Evolutionary conservation across 352 stramenopile genomes (phyloP), one percentile per base, ranked within the genome.

Genomic region (Phytophthora cryptogea): DNA sequence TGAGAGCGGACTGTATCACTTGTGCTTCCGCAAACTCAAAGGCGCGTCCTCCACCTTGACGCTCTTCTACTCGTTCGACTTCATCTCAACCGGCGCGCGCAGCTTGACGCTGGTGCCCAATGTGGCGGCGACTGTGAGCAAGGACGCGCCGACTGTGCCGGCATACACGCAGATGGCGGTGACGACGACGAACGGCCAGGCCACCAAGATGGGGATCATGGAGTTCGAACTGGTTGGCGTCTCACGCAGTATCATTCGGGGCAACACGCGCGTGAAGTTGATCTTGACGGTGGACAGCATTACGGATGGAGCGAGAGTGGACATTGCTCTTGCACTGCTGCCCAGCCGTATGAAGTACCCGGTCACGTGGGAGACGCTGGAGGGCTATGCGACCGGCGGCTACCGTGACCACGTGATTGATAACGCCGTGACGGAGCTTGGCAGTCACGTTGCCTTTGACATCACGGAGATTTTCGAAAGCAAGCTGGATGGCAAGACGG

Each of bases 41-140:
- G 80, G 81, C 48, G 66, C 80, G 41, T 91, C 78, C 31, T 68
- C 66, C 40, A 75, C 67, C 4, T 57, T 91, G 47, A 74, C 59
- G 13, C 77, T 92, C 45, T 90, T 88, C 61, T 90, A 94, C 66
- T 85, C 80, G 30, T 92, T 92, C 49, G 83, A 92, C 67, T 88
- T 92, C 40, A 86, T 92, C 68, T 88, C 77, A 14, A 86, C 77
- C 5, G 83, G 70, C 32, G 30, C 17, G 31, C 54, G 59, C 31
- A 83, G 72, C 60, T 71, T 92, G 41, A 66, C 77, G 42, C 44
- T 90, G 11, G 74, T 83, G 44, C 83, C 85, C 7, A 81, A 82
- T 54, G 57, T 89, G n/a, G 79, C 78, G 7, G 81, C 66, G 1
- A 92, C 85, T 3, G 53, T 92, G 27, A 70, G 75, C 56, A 76